Evolutionary conservation across 2,329 filamentous ascomycete genomes (phyloP), one percentile per base, ranked within the genome.

Genomic region (Monilinia aucupariae): DNA sequence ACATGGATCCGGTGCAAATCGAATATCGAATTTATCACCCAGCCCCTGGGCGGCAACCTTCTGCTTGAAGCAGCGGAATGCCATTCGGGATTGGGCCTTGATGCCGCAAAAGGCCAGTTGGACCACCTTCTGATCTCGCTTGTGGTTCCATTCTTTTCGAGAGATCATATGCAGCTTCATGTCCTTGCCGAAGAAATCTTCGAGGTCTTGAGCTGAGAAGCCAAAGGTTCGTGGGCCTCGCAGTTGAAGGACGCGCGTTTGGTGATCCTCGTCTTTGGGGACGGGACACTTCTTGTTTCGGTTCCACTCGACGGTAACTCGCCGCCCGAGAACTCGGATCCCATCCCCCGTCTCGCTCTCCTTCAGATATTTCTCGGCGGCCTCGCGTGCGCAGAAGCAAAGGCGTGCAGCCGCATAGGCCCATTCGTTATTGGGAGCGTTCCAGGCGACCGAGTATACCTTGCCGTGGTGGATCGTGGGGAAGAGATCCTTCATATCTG

Each of bases 181-280:
- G 22, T 62, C 59, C 5, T 62, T 50, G 3, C 52, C 43, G 17
- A 69, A 62, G 4, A 64, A 47, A 27, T 53, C 37, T 10, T 61
- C 49, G 1, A 66, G 25, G 17, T 32, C 41, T 4, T 63, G 15
- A 4, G 30, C 34, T 3, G 60, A 58, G 9, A 67, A 45, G 4
- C 30, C 47, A 0, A 45, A 30, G 17, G 45, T 30, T 37, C 45
- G 22, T 3, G 60, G 62, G 0, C 66, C 68, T 1, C 48, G 54
- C n/a, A 69, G 56, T 25, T 58, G 49, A 1, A 68, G 13, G 2
- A 66, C 62, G 2, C 67, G 61, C 3, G 61, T 62, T 59, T 69
- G 63, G 37, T 60, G 47, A 6, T 25, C 22, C 34, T 63, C 53
- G 4, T 48, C 32, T 3, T 20, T 53, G 6, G n/a, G 47, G 6